Evolutionary conservation across 169 alveolate species (phyloP).

Genomic region (Plasmodium chabaudi): DNA sequence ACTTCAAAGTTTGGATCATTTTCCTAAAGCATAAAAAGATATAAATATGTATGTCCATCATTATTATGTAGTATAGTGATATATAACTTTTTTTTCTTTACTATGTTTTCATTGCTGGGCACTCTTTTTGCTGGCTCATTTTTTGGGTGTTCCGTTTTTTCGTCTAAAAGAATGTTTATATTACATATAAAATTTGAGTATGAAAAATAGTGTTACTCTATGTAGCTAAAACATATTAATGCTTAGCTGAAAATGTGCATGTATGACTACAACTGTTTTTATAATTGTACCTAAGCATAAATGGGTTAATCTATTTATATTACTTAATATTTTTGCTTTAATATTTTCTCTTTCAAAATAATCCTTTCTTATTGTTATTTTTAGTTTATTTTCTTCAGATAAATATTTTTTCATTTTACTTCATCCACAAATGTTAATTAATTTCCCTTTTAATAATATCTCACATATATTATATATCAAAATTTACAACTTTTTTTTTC

Average conservation of each 20-base stretch:
- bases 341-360: slow-evolving; percentile 56
- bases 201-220: too few species aligned
- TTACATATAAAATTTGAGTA: too few species aligned
- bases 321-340: slow-evolving; percentile 56
- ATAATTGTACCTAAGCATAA: slow-evolving; percentile 36
- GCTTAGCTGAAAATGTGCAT: not conserved
- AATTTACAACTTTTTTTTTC: too few species aligned
- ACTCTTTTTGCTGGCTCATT: not conserved
- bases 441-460: slow-evolving; percentile 1
- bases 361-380: slow-evolving; percentile 52
- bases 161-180: slow-evolving; percentile 1
- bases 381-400: slow-evolving; percentile 56
- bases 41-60: not conserved
- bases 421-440: not conserved
- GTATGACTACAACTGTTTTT: too few species aligned
- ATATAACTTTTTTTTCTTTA: not conserved
- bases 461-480: not conserved
- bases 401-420: slow-evolving; percentile 39
- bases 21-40: slow-evolving; percentile 17
- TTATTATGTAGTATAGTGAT: not conserved
- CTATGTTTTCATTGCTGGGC: not conserved
- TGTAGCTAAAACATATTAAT: too few species aligned
- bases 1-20: slow-evolving; percentile 29
- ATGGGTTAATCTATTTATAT: slow-evolving; percentile 52
- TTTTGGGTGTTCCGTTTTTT: not conserved